Evolutionary conservation across 768 basidiomycete species (phyloP), one percentile per base, ranked within the genome.

Genomic region (Candolleomyces aberdarensis): DNA sequence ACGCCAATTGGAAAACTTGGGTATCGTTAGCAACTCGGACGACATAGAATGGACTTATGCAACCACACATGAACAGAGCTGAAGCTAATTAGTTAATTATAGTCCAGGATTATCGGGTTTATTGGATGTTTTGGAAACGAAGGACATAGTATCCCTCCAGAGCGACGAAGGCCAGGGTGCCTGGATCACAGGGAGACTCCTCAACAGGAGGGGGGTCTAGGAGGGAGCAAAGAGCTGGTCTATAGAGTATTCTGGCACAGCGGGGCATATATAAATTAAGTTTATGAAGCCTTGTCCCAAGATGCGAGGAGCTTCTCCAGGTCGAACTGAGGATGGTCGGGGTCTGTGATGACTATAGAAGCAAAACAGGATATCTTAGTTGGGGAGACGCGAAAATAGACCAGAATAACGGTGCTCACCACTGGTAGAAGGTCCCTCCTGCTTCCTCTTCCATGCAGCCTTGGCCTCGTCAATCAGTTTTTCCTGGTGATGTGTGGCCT

Each of bases 271-370:
- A 44, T 60, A 60, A 52, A 58, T 51, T 48, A 52, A 59, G 46
- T 72, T 79, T 78, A 87, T 81, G 78, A 83, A 67, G 85, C 85
- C 71, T 81, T 85, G 75, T 92, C 91, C 83, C 86, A 87, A 71
- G 86, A 85, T 48, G 82, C 80, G 72, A 92, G 69, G 62, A 97
- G 77, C 76, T 94, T 94, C 82, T 98, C 96, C 72, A 98, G 81
- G 81, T 98, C 95, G 76, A 98, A 99, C 65, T 85, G 86, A 57
- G 96, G 94, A 76, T 98, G 88, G 67, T 98, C 96, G 46, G 95
- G 92, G 81, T 99, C 87, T 65, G 94, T 90, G 65, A 97, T 80
- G 66, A 96, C 95, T 96, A 75, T 43, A 57, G 50, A 57, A 64
- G 60, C 36, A 36, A 36, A 36, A 6, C 8, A 57, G 52, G 54